Conservation (phyloP, 2,329 filamentous ascomycete genomes). For the Microcyclospora pomicola region DNA sequence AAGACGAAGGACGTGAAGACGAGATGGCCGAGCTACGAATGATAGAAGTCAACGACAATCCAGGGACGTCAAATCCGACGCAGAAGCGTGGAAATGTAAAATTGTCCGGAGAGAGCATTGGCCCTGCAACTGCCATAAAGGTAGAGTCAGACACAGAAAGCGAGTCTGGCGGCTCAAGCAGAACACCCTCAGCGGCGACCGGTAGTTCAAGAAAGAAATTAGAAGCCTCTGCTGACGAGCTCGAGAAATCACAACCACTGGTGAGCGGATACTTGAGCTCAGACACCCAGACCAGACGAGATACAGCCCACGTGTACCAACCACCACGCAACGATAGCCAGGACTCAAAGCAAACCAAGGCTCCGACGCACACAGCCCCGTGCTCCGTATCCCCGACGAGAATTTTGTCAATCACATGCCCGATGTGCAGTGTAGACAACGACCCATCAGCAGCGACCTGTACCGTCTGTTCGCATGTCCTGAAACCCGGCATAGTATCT, state of each 20-base stretch:
- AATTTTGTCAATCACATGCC: conserved; percentile 20
- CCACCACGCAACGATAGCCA: no score
- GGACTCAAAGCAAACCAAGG: no score
- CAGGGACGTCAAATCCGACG: conserved; percentile 1
- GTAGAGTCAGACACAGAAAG: conserved; percentile 17
- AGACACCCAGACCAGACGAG: no score
- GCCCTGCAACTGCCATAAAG: background rate
- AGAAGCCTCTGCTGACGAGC: no score
- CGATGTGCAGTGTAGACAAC: conserved; percentile 57
- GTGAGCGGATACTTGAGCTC: no score
- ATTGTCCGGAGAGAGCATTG: background rate
- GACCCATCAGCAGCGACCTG: conserved; percentile 44
- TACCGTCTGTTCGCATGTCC: conserved; percentile 54
- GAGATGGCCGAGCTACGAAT: conserved; percentile 56
- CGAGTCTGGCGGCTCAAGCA: conserved; percentile 8
- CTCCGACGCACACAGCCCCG: no score
- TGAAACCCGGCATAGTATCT: conserved; percentile 40
- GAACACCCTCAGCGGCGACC: background rate
- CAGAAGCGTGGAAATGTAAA: background rate
- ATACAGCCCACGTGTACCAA: no score
- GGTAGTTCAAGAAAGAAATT: no score
- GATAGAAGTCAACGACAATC: conserved; percentile 13
- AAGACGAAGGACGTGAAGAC: conserved; percentile 39
- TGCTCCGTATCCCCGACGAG: no score
- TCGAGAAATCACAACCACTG: no score